Conservation (phyloP, 2,329 filamentous ascomycete species). For the Lachnellula subtilissima region DNA sequence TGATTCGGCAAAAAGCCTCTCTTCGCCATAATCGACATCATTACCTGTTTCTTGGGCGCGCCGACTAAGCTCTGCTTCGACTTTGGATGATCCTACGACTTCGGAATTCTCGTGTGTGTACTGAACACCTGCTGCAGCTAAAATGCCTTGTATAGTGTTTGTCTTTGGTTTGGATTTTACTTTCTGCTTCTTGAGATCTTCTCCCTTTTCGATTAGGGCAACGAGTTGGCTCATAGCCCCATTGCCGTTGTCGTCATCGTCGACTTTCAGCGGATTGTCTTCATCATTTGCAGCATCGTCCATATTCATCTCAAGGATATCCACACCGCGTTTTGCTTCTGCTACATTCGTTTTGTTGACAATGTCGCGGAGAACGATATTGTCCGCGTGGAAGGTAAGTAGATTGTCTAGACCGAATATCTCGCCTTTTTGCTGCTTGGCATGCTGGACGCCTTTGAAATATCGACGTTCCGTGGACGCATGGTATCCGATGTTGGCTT, state of each 20-base stretch:
- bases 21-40: constrained; percentile 45
- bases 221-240: constrained; percentile 71
- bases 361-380: constrained; percentile 83
- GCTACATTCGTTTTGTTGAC: constrained; percentile 98
- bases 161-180: constrained; percentile 41
- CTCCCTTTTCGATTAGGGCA: constrained; percentile 49
- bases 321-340: constrained; percentile 81
- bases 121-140: constrained; percentile 80
- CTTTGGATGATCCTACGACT: constrained; percentile 83
- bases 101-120: constrained; percentile 97
- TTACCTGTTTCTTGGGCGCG: constrained; percentile 48
- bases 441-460: constrained; percentile 89
- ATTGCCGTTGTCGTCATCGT: constrained; percentile 46
- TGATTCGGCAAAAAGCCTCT: constrained; percentile 52
- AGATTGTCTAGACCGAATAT: constrained; percentile 89
- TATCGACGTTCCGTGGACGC: constrained; percentile 89
- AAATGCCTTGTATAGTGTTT: constrained; percentile 83
- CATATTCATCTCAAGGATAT: constrained; percentile 71
- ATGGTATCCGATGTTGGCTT: constrained; percentile 95
- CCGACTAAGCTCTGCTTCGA: constrained; percentile 80
- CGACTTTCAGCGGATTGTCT: constrained; percentile 37
- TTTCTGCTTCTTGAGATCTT: constrained; percentile 36
- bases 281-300: constrained; percentile 54
- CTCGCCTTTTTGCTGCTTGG: constrained; percentile 78
- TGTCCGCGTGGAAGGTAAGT: constrained; percentile 74